phyloP scores from a whole-genome alignment of 2,329 filamentous ascomycete genomes.

The Penicillium sp. region DNA sequence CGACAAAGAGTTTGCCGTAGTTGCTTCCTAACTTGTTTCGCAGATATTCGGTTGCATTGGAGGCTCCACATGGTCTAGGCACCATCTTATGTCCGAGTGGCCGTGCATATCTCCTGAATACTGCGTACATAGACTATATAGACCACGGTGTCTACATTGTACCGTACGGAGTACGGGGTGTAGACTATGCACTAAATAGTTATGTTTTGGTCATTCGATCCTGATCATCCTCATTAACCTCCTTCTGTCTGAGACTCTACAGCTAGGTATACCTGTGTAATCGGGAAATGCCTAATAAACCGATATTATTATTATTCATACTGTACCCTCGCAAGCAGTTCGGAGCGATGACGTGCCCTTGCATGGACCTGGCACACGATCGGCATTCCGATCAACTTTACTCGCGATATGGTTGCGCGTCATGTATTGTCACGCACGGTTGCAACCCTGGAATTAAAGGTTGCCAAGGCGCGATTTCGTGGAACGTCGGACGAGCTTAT shows the following conservation, averaged over 20 bases:
- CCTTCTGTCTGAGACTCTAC: not conserved
- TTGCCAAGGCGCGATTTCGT: constrained; percentile 29
- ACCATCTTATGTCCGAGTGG: constrained; percentile 5
- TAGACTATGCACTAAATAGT: no score
- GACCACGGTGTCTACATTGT: not conserved
- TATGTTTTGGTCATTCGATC: not conserved
- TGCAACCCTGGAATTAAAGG: constrained; percentile 31
- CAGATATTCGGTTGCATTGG: not conserved
- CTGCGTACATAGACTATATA: not conserved
- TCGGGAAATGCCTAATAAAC: no score
- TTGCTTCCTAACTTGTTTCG: not conserved
- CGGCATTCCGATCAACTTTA: constrained; percentile 13
- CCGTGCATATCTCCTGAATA: not conserved
- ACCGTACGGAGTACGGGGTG: no score
- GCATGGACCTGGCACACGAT: constrained; percentile 9
- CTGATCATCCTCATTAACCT: constrained; percentile 10
- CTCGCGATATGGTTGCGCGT: constrained; percentile 17
- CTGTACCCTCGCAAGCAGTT: not conserved
- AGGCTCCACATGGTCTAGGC: constrained; percentile 3
- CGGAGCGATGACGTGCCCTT: constrained; percentile 18
- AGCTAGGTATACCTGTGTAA: not conserved
- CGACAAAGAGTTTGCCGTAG: constrained; percentile 11
- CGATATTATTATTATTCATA: no score
- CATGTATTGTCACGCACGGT: constrained; percentile 23
- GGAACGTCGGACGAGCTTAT: constrained; percentile 39